These are phyloP conservation scores for Fusarium ambrosium DNA, from an alignment of 2,329 filamentous ascomycete species.

Conservation along the genomic window DNA sequence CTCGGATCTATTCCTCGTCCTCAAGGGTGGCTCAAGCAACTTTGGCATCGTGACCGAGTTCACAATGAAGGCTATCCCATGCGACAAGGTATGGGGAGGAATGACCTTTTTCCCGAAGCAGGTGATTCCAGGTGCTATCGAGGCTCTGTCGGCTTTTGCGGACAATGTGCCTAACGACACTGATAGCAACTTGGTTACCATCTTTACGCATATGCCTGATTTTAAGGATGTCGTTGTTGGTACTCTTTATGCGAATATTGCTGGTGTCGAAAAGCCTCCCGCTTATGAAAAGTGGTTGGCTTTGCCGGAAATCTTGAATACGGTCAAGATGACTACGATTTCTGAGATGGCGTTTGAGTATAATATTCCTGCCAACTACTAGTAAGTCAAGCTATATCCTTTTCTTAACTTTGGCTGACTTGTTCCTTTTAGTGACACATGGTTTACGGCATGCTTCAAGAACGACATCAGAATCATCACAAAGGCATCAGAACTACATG, in stretches of 20 bases:
- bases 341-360: conserved; percentile 35
- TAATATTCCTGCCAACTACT: conserved; percentile 29
- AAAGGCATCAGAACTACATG: conserved; percentile 28
- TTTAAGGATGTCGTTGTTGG: conserved; percentile 27
- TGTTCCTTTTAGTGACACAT: conserved; percentile 14
- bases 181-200: conserved; percentile 25
- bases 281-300: conserved; percentile 36
- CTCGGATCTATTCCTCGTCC: conserved; percentile 60
- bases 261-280: conserved; percentile 23
- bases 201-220: conserved; percentile 24
- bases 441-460: conserved; percentile 35
- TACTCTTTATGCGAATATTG: conserved; percentile 29
- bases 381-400: conserved; percentile 5
- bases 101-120: conserved; percentile 34
- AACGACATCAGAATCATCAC: conserved; percentile 28
- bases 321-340: conserved; percentile 32
- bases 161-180: conserved; percentile 28
- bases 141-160: conserved; percentile 10
- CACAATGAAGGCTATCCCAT: conserved; percentile 44
- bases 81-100: conserved; percentile 32
- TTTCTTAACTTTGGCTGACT: not conserved
- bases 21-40: conserved; percentile 59
- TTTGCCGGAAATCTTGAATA: conserved; percentile 30
- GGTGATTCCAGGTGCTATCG: conserved; percentile 21
- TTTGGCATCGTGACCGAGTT: conserved; percentile 55